phyloP scores from a whole-genome alignment of 164 flowering plant genomes.

The Litsea cubeba region DNA sequence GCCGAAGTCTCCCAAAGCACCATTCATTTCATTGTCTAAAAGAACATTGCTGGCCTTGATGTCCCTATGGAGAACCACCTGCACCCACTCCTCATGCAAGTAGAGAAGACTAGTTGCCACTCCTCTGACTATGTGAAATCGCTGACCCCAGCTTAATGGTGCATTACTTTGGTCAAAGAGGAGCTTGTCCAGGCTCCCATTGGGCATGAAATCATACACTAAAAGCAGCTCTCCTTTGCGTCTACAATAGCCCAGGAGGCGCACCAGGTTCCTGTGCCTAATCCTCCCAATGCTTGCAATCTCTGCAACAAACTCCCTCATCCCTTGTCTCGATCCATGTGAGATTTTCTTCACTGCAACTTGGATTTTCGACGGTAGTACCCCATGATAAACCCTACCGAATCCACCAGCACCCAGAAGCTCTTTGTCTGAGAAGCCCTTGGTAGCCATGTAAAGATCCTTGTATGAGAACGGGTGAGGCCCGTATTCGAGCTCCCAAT shows the following conservation, averaged over 20 bases:
- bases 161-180: constrained; percentile 3
- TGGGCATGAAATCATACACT: constrained; percentile 23
- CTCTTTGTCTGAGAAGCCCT: constrained; percentile 18
- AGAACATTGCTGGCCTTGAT: constrained; percentile 22
- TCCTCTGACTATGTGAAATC: constrained; percentile 19
- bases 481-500: constrained; percentile 18
- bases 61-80: constrained; percentile 22
- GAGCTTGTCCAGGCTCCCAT: constrained; percentile 19
- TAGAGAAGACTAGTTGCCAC: constrained; percentile 18
- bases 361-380: constrained; percentile 11
- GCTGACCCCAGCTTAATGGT: constrained; percentile 15
- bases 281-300: constrained; percentile 21
- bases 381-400: constrained; percentile 21
- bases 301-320: constrained; percentile 25
- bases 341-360: constrained; percentile 26
- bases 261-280: constrained; percentile 18
- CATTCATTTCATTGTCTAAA: constrained; percentile 13
- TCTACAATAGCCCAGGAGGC: constrained; percentile 17
- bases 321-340: constrained; percentile 25
- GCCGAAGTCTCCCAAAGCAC: constrained; percentile 22
- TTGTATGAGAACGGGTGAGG: constrained; percentile 20
- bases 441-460: constrained; percentile 16
- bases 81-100: constrained; percentile 19
- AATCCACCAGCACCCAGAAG: constrained; percentile 20
- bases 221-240: constrained; percentile 20